phyloP scores from a whole-genome alignment of 2,329 filamentous ascomycete species.

The Alternaria conjuncta region DNA sequence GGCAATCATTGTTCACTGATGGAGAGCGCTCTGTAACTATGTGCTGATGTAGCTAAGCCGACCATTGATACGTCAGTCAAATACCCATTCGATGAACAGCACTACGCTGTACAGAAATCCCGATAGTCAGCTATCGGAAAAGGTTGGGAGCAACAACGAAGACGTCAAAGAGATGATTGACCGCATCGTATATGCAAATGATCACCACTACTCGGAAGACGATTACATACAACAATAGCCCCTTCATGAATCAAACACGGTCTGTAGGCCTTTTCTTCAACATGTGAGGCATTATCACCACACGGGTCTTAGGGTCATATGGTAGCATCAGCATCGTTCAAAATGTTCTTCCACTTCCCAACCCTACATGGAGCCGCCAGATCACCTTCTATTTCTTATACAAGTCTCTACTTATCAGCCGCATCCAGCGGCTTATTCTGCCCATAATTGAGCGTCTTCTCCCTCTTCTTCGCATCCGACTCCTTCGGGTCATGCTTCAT shows the following conservation, averaged over 20 bases:
- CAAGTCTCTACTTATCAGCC: conserved; percentile 8
- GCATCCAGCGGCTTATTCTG: conserved; percentile 24
- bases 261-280: rapidly evolving
- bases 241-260: rapidly evolving
- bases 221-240: background rate
- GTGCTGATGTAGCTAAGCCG: background rate
- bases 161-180: background rate
- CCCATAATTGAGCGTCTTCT: conserved; percentile 19
- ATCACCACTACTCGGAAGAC: no score
- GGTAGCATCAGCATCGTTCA: background rate
- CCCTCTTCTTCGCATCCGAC: conserved; percentile 22
- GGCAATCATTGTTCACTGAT: background rate
- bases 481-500: conserved; percentile 27
- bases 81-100: no score
- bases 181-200: no score
- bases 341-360: no score
- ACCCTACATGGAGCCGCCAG: no score
- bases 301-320: background rate
- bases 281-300: background rate
- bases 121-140: no score
- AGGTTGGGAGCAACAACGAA: background rate
- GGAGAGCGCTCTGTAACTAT: background rate
- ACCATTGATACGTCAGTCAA: no score
- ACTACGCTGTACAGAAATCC: no score
- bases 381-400: background rate